Conservation (phyloP, 805 yeast species). For the Ogataea minuta region DNA sequence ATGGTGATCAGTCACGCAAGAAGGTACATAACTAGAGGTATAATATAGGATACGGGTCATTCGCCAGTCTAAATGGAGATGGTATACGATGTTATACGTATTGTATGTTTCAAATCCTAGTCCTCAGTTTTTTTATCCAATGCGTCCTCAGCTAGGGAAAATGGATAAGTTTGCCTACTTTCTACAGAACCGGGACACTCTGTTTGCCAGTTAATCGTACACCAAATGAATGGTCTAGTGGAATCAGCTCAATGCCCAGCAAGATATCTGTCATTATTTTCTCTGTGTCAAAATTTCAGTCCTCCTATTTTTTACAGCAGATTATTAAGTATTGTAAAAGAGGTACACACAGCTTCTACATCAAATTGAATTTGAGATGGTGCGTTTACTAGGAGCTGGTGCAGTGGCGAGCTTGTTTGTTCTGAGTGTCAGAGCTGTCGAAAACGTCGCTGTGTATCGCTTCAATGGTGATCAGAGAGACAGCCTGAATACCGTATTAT, state of each 20-base stretch:
- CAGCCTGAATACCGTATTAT: conserved; percentile 15
- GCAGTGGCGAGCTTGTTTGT: conserved; percentile 1
- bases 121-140: no score
- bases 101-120: background rate
- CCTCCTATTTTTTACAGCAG: conserved; percentile 12
- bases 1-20: conserved; percentile 1
- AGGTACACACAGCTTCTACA: conserved; percentile 4
- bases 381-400: conserved; percentile 1
- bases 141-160: no score
- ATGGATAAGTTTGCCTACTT: no score
- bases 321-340: conserved; percentile 6
- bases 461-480: conserved; percentile 11
- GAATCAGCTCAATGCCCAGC: background rate
- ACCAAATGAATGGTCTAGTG: no score
- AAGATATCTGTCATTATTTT: background rate
- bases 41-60: background rate
- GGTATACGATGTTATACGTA: background rate
- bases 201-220: no score
- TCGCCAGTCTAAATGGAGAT: no score
- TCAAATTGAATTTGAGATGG: conserved; percentile 1
- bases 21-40: conserved; percentile 19
- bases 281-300: conserved; percentile 1
- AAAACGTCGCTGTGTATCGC: conserved; percentile 29
- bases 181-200: no score
- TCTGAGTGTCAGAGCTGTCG: conserved; percentile 17